Percentiles rank a stretch among this genome's conserved stretches.
These are phyloP conservation scores for Suillus cothurnatus DNA, from an alignment of 768 basidiomycete genomes.

Conservation along the genomic window DNA sequence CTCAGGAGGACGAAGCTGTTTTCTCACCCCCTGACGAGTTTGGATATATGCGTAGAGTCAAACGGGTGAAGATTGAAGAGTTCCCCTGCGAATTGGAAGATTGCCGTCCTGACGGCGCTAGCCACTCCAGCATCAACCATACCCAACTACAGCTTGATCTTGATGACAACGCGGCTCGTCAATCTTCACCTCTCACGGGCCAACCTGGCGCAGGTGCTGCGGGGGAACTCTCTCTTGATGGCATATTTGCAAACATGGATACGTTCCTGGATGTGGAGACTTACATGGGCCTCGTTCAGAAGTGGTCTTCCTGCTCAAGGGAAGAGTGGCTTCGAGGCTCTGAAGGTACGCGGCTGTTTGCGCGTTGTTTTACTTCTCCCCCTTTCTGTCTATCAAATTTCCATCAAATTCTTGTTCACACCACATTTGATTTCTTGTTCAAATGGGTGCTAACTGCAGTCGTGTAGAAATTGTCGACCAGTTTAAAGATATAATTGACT, in stretches of 20 bases:
- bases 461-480: slow-evolving; percentile 6
- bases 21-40: not conserved
- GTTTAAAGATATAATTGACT: slow-evolving; percentile 10
- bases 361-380: not conserved
- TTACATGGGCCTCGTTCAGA: slow-evolving; percentile 24
- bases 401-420: slow-evolving; percentile 19
- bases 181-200: not conserved
- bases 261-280: slow-evolving; percentile 24
- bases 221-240: slow-evolving; percentile 13
- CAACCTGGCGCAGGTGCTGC: not conserved
- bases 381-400: slow-evolving; percentile 24
- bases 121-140: not conserved
- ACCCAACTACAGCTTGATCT: not conserved
- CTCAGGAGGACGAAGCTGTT: not conserved
- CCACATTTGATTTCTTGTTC: slow-evolving; percentile 17
- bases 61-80: not conserved
- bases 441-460: not conserved
- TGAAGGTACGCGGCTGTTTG: slow-evolving; percentile 24
- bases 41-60: not conserved
- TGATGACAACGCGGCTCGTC: not conserved
- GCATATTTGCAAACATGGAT: slow-evolving; percentile 22
- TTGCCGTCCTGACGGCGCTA: not conserved
- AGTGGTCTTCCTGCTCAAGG: slow-evolving; percentile 30
- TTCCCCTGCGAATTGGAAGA: not conserved
- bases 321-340: slow-evolving; percentile 34